Percentiles rank a stretch among this genome's conserved stretches.
Evolutionary conservation across 2,329 filamentous ascomycete species (phyloP).

Genomic region (Blastomyces percursus): DNA sequence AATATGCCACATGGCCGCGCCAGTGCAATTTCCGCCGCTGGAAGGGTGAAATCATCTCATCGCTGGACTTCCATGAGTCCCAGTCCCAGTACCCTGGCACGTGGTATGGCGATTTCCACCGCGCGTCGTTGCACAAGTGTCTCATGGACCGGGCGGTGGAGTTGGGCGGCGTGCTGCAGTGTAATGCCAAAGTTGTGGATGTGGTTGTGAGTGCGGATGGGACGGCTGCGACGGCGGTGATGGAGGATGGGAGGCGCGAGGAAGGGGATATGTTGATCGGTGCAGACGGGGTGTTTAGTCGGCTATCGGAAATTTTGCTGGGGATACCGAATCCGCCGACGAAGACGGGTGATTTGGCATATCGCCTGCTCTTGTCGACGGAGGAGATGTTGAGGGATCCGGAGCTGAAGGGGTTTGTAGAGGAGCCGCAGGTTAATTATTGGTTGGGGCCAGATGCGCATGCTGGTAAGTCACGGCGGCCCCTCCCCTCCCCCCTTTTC

Average conservation of each 20-base stretch:
- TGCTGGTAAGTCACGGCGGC: conserved; percentile 22
- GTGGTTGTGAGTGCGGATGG: conserved; percentile 18
- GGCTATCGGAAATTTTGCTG: conserved; percentile 37
- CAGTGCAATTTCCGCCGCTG: conserved; percentile 23
- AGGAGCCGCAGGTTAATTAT: conserved; percentile 41
- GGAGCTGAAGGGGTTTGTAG: conserved; percentile 36
- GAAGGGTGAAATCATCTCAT: conserved; percentile 23
- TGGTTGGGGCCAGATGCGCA: conserved; percentile 46
- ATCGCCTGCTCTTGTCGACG: conserved; percentile 42
- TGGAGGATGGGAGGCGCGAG: conserved; percentile 22
- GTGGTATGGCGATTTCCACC: conserved; percentile 7
- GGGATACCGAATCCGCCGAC: conserved; percentile 36
- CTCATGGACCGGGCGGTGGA: conserved; percentile 1
- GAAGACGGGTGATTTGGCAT: conserved; percentile 47
- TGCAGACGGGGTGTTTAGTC: conserved; percentile 40
- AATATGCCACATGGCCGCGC: conserved; percentile 22
- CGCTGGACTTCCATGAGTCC: conserved; percentile 15
- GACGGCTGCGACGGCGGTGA: conserved; percentile 21
- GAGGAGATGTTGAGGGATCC: conserved; percentile 40
- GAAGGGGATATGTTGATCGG: conserved; percentile 38
- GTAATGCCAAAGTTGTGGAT: conserved; percentile 1
- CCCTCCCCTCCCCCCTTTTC: background rate
- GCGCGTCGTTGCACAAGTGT: conserved; percentile 1
- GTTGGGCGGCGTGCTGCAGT: background rate
- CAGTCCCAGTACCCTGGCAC: conserved; percentile 1